Evolutionary conservation across 805 yeast species (phyloP).

Genomic region (Teunomyces kruisii): DNA sequence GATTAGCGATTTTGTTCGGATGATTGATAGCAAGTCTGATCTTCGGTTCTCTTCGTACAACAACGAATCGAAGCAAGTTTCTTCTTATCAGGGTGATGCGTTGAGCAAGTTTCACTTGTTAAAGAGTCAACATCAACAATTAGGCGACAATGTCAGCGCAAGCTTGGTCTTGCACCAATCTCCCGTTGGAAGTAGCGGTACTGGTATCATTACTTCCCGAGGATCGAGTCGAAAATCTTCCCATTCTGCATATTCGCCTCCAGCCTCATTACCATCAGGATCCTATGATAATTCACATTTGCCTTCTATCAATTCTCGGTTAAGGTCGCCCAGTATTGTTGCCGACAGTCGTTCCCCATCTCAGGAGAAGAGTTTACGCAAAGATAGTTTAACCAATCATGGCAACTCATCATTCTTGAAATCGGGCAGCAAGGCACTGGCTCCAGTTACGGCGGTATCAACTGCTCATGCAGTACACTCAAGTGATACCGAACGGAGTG

Average conservation of each 20-base stretch:
- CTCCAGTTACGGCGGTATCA: constrained; percentile 23
- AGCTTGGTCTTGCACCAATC: constrained; percentile 39
- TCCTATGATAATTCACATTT: constrained; percentile 27
- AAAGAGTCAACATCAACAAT: constrained; percentile 51
- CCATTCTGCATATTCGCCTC: constrained; percentile 29
- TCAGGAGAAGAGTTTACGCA: constrained; percentile 3
- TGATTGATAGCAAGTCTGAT: constrained; percentile 66
- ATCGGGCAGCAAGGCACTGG: constrained; percentile 14
- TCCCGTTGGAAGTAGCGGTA: constrained; percentile 5
- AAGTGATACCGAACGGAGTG: constrained; percentile 7
- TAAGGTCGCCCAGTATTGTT: constrained; percentile 13
- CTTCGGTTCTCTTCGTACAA: constrained; percentile 31
- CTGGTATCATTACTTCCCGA: constrained; percentile 16
- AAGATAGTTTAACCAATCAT: constrained; percentile 4
- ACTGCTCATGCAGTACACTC: constrained; percentile 20
- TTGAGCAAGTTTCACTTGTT: constrained; percentile 52
- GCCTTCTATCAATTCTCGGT: constrained; percentile 35
- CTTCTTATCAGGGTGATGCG: constrained; percentile 35
- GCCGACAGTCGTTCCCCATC: background rate
- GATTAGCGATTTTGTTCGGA: constrained; percentile 65
- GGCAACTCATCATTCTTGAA: constrained; percentile 18
- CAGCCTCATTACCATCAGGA: constrained; percentile 22
- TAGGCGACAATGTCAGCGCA: constrained; percentile 55
- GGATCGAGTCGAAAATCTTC: constrained; percentile 30
- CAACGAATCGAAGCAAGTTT: constrained; percentile 14